Conservation (phyloP, 345 rosid species). For the Noccaea bulbosa region DNA sequence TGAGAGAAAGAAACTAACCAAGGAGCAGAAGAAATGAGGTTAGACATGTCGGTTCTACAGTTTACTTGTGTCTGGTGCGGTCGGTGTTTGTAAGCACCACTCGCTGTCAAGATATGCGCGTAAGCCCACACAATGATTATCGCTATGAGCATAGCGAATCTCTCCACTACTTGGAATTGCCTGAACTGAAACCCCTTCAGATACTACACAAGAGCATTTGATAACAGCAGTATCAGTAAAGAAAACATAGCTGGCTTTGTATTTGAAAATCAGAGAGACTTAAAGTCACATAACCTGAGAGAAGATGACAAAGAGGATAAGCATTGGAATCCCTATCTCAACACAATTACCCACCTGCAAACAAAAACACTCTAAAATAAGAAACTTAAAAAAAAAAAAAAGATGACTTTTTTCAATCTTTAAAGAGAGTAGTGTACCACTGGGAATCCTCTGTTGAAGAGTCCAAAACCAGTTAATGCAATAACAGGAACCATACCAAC, state of each 20-base stretch:
- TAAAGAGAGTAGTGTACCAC: conserved; percentile 55
- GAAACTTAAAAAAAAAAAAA: not conserved
- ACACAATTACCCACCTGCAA: conserved; percentile 84
- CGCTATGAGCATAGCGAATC: conserved; percentile 85
- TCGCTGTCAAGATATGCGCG: conserved; percentile 95
- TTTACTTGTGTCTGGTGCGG: conserved; percentile 76
- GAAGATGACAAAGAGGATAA: conserved; percentile 72
- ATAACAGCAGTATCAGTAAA: not conserved
- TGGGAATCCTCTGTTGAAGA: conserved; percentile 98
- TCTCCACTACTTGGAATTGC: conserved; percentile 76
- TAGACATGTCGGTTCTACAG: conserved; percentile 94
- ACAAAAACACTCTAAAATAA: not conserved
- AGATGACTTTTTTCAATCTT: not conserved
- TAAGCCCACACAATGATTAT: conserved; percentile 87
- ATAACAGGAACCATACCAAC: conserved; percentile 98
- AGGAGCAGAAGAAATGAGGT: conserved; percentile 99
- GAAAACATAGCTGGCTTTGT: not conserved
- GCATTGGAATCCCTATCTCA: conserved; percentile 93
- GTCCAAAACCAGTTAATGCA: conserved; percentile 86
- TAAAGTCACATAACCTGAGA: conserved; percentile 66
- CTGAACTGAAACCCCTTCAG: conserved; percentile 72
- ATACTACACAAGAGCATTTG: conserved; percentile 56
- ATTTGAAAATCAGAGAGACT: not conserved
- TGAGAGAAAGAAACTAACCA: conserved; percentile 54
- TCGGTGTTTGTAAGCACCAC: conserved; percentile 92